Conservation (phyloP, 2,329 filamentous ascomycete genomes). For the Coleophoma eucalyptorum region DNA sequence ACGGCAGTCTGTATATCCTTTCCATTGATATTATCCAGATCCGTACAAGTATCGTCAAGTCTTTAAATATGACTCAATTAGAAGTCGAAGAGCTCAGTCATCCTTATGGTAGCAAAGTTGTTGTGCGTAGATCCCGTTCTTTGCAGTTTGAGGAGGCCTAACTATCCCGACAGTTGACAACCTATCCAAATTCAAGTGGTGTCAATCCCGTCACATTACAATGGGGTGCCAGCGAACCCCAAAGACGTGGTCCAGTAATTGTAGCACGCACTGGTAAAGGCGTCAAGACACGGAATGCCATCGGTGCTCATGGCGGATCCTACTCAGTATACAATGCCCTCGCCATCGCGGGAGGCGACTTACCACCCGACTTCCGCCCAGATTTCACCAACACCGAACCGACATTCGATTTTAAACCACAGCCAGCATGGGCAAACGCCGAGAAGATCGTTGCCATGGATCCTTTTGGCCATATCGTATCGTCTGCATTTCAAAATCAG, state of each 20-base stretch:
- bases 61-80: too few relatives aligned
- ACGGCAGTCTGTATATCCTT: too few relatives aligned
- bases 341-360: slow-evolving; percentile 81
- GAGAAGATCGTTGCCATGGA: slow-evolving; percentile 97
- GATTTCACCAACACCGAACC: slow-evolving; percentile 82
- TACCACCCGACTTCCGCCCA: slow-evolving; percentile 72
- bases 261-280: slow-evolving; percentile 73
- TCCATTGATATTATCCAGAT: too few relatives aligned
- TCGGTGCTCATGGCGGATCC: slow-evolving; percentile 75
- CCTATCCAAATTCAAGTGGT: slow-evolving; percentile 86
- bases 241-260: slow-evolving; percentile 75
- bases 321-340: slow-evolving; percentile 93
- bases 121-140: too few relatives aligned
- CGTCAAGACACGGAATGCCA: slow-evolving; percentile 75
- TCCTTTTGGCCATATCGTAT: slow-evolving; percentile 68
- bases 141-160: too few relatives aligned
- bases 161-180: slow-evolving; percentile 36
- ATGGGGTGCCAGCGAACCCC: slow-evolving; percentile 74
- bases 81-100: too few relatives aligned
- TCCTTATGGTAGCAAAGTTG: too few relatives aligned
- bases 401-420: slow-evolving; percentile 72
- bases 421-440: slow-evolving; percentile 62
- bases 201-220: slow-evolving; percentile 79
- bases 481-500: neutral
- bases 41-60: too few relatives aligned